Base-by-base conservation (phyloP, 176 grass and related monocot species). In the Cenchrus americanus region DNA sequence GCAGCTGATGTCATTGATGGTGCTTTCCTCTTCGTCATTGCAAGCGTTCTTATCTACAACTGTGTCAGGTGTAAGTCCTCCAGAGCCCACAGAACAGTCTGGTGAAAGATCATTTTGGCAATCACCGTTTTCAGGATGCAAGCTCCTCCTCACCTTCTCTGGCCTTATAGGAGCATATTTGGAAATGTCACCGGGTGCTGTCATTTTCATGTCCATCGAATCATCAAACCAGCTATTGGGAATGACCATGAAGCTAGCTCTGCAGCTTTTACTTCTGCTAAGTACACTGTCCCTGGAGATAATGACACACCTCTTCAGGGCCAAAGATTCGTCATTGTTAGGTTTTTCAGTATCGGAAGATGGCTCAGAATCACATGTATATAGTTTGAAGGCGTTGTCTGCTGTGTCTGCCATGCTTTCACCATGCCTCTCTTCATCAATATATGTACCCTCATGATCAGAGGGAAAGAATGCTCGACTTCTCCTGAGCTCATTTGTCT, bases 251-350 rank as follows among this genome's bases (percentile, higher is more conserved):
- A 96, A 81, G 50, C 83, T 95, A 69, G 93, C 89, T 73, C 72
- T 93, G 89, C 96, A 99, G 82, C 93, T 99, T 75, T 54, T 96
- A 49, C 89, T 94, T 84, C 89, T 94, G 24, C 74, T 87, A 30
- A 96, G 32, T 44, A 69, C 82, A 50, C 34, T 69, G 2, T 88
- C 90, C 44, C 63, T 87, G 43, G 87, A 89, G 76, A 78, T 92
- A 34, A 77, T 58, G 12, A 80, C 71, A 80, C 88, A 82, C 74
- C 87, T 89, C 75, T 83, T 69, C 30, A 75, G 80, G 27, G 69
- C 50, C 59, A 90, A 44, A 71, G 81, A 82, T 86, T 87, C 87
- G 4, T 84, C 83, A 40, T 26, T 44, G 21, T 66, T 37, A 59
- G 60, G 14, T 73, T 86, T 77, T n/a, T 77, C 79, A 40, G 74